Evolutionary conservation across 2,329 filamentous ascomycete genomes (phyloP).

Genomic region (Fusarium sp.): DNA sequence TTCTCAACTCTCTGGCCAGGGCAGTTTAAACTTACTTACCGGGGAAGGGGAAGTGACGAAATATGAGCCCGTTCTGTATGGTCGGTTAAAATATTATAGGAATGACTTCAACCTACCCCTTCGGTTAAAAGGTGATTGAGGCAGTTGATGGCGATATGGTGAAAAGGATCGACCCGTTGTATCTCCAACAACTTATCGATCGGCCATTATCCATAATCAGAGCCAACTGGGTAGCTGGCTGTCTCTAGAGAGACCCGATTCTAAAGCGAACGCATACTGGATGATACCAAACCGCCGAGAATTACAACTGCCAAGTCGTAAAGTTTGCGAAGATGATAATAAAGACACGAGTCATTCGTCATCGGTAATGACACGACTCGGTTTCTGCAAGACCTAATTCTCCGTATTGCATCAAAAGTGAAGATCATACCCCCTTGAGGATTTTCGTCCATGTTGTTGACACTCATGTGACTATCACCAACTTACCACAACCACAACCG

Average conservation of each 20-base stretch:
- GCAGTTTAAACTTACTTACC: background rate
- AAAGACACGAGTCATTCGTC: background rate
- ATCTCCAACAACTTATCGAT: too few relatives aligned
- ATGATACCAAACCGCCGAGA: too few relatives aligned
- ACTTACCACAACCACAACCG: background rate
- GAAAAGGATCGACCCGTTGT: too few relatives aligned
- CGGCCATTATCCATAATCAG: too few relatives aligned
- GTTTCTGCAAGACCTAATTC: background rate
- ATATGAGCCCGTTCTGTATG: too few relatives aligned
- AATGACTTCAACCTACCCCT: background rate
- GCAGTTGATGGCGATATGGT: too few relatives aligned
- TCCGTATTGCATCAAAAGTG: background rate
- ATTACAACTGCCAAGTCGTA: too few relatives aligned
- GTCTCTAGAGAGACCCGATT: too few relatives aligned
- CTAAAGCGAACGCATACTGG: too few relatives aligned
- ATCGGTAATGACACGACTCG: background rate
- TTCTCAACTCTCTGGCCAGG: background rate
- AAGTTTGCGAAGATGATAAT: too few relatives aligned
- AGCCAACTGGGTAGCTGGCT: too few relatives aligned
- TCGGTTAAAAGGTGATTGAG: background rate
- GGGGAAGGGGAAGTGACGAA: background rate
- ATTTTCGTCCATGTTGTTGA: slow-evolving; percentile 14
- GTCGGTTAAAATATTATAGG: background rate
- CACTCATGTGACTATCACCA: slow-evolving; percentile 14
- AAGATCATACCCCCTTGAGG: slow-evolving; percentile 7